phyloP scores from a whole-genome alignment of 2,329 filamentous ascomycete genomes.

The Ophiostoma fasciatum region DNA sequence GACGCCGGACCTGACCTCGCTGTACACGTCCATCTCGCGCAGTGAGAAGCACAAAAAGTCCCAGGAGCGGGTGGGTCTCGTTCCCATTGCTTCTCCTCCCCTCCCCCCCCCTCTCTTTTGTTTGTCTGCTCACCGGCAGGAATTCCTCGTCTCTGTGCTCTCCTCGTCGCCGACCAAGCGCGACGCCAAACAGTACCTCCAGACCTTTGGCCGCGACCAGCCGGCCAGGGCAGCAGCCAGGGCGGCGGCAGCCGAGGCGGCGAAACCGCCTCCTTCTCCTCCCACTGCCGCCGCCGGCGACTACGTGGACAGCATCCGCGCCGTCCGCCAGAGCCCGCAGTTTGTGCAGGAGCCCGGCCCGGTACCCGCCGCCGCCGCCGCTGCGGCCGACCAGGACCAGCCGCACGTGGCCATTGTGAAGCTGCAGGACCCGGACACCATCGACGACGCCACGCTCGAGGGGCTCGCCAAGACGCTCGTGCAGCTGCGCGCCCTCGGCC shows the following conservation, averaged over 20 bases:
- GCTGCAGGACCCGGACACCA: slow-evolving; percentile 55
- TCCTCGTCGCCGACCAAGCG: slow-evolving; percentile 83
- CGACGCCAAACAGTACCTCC: slow-evolving; percentile 81
- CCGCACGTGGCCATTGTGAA: slow-evolving; percentile 78
- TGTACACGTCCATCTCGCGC: slow-evolving; percentile 26
- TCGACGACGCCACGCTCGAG: slow-evolving; percentile 52
- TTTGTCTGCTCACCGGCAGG: slow-evolving; percentile 28
- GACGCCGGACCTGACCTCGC: slow-evolving; percentile 11
- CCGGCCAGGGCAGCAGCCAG: slow-evolving; percentile 18
- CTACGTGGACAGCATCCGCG: slow-evolving; percentile 15
- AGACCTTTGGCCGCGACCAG: slow-evolving; percentile 52
- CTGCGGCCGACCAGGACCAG: slow-evolving; percentile 18
- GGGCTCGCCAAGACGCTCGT: slow-evolving; percentile 73
- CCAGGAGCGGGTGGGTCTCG: slow-evolving; percentile 28
- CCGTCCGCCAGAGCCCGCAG: slow-evolving; percentile 19
- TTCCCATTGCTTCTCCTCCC: no score
- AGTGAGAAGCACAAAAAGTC: slow-evolving; percentile 32
- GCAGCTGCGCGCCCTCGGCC: slow-evolving; percentile 68
- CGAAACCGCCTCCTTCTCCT: slow-evolving; percentile 5
- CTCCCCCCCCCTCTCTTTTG: no score
- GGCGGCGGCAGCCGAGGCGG: slow-evolving; percentile 7
- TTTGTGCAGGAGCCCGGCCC: slow-evolving; percentile 20
- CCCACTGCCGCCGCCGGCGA: neutral
- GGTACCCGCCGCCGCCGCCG: slow-evolving; percentile 5
- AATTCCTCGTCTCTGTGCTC: slow-evolving; percentile 75